phyloP scores from a whole-genome alignment of 495 filamentous ascomycete genomes.

The Chaetomium fimeti region DNA sequence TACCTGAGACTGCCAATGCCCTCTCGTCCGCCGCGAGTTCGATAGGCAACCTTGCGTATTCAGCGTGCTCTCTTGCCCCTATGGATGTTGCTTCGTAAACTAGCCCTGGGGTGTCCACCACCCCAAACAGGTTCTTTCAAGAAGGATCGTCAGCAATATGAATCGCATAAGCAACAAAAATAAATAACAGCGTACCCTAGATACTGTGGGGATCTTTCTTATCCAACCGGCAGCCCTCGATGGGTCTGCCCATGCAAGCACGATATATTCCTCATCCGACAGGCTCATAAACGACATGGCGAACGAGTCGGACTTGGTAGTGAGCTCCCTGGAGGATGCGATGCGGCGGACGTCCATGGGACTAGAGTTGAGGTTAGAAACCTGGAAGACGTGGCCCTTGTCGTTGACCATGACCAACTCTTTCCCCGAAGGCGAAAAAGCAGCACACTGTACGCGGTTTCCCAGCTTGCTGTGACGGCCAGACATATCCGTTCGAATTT shows the following conservation, averaged over 20 bases:
- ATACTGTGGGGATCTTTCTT: conserved; percentile 34
- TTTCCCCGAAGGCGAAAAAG: conserved; percentile 36
- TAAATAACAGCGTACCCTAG: conserved; percentile 14
- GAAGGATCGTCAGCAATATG: neutral
- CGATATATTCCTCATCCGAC: conserved; percentile 36
- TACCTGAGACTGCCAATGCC: neutral
- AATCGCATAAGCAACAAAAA: too few relatives aligned
- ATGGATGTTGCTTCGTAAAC: conserved; percentile 7
- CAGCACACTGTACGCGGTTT: conserved; percentile 37
- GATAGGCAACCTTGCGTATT: neutral
- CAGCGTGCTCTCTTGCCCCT: neutral
- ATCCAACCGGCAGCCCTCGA: conserved; percentile 32
- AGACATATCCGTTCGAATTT: conserved; percentile 31
- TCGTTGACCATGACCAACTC: conserved; percentile 41
- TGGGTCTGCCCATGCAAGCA: conserved; percentile 39
- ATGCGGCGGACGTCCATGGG: conserved; percentile 34
- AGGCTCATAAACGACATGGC: conserved; percentile 39
- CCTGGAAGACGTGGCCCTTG: conserved; percentile 40
- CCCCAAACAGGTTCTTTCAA: conserved; percentile 3
- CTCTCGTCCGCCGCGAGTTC: conserved; percentile 16
- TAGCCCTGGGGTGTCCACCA: conserved; percentile 4
- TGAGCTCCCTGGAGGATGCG: conserved; percentile 35
- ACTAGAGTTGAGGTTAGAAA: conserved; percentile 37
- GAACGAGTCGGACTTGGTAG: conserved; percentile 34
- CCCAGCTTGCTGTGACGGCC: conserved; percentile 34